phyloP scores from a whole-genome alignment of 768 basidiomycete genomes.

The Amanita polypyramis region DNA sequence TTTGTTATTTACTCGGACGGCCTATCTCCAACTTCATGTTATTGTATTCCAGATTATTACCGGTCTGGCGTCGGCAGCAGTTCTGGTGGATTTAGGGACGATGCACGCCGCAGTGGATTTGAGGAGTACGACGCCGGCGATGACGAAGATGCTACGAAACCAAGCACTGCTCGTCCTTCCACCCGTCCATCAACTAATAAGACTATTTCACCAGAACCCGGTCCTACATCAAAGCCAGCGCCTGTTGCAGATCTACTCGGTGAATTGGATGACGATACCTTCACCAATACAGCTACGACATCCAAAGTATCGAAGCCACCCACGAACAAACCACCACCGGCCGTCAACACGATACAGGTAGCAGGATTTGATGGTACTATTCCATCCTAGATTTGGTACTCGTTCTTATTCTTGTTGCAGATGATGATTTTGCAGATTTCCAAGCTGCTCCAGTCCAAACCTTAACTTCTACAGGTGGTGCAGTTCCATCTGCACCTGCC shows the following conservation, averaged over 20 bases:
- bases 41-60: constrained; percentile 15
- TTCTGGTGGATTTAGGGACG: constrained; percentile 47
- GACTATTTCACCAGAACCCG: constrained; percentile 22
- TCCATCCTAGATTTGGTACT: background rate
- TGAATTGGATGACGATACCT: constrained; percentile 62
- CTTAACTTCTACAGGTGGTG: constrained; percentile 24
- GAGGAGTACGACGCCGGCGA: constrained; percentile 98
- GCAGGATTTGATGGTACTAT: constrained; percentile 33
- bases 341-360: constrained; percentile 21
- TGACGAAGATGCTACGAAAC: constrained; percentile 45
- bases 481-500: constrained; percentile 23
- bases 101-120: constrained; percentile 40
- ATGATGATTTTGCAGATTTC: constrained; percentile 85
- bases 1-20: constrained; percentile 10
- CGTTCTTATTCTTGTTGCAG: constrained; percentile 21
- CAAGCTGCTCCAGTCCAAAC: constrained; percentile 49
- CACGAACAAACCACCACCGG: constrained; percentile 47
- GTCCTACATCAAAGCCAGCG: constrained; percentile 29
- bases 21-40: constrained; percentile 7
- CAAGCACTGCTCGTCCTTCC: constrained; percentile 21
- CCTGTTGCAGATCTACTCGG: constrained; percentile 67
- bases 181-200: constrained; percentile 27
- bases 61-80: constrained; percentile 22
- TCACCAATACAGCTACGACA: constrained; percentile 20
- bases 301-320: constrained; percentile 20